Conservation (phyloP, 495 filamentous ascomycete genomes). For the Astrothelium subdiscretum region DNA sequence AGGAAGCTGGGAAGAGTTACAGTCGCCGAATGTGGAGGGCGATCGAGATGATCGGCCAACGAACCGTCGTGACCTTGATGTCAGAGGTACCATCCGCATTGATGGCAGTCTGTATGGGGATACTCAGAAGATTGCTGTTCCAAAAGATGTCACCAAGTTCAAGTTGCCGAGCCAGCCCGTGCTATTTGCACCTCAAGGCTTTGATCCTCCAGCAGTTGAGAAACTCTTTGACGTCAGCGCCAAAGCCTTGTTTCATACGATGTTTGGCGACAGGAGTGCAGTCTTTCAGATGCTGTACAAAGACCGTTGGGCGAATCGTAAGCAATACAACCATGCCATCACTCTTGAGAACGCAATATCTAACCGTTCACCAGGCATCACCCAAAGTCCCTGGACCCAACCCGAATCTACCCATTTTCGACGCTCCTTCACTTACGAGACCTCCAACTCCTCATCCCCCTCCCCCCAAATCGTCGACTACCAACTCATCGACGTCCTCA, state of each 20-base stretch:
- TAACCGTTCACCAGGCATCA: slow-evolving; percentile 48
- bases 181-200: slow-evolving; percentile 67
- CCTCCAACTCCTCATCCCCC: slow-evolving; percentile 16
- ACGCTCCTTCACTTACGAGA: slow-evolving; percentile 70
- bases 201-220: slow-evolving; percentile 59
- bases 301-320: slow-evolving; percentile 67
- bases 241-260: slow-evolving; percentile 87
- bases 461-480: slow-evolving; percentile 40
- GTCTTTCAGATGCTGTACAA: slow-evolving; percentile 88
- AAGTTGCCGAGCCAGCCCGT: slow-evolving; percentile 76
- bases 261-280: slow-evolving; percentile 90
- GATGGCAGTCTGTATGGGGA: slow-evolving; percentile 42
- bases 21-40: slow-evolving; percentile 34
- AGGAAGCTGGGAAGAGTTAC: slow-evolving; percentile 82
- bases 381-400: slow-evolving; percentile 76
- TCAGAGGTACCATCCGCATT: slow-evolving; percentile 49
- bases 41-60: slow-evolving; percentile 25
- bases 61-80: slow-evolving; percentile 37
- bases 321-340: slow-evolving; percentile 12
- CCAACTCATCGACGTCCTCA: slow-evolving; percentile 82
- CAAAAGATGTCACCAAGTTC: slow-evolving; percentile 53
- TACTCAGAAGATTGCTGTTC: slow-evolving; percentile 17
- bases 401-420: slow-evolving; percentile 56
- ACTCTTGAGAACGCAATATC: too few relatives aligned
- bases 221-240: slow-evolving; percentile 75